Evolutionary conservation across 176 grass and related monocot species (phyloP).

Genomic region (Alloteropsis semialata): DNA sequence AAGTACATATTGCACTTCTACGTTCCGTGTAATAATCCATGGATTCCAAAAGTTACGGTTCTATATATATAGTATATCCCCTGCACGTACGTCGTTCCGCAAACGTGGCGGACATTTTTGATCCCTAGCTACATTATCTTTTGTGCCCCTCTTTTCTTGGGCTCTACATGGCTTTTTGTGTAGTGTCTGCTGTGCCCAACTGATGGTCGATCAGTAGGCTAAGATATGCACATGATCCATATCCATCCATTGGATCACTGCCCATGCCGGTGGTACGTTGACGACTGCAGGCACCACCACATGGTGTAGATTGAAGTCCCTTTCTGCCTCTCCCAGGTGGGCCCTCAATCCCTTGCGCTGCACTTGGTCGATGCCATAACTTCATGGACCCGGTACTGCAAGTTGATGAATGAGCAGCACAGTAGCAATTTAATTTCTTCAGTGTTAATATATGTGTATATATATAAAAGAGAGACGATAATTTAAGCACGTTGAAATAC

Average conservation of each 20-base stretch:
- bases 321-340: constrained; percentile 34
- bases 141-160: background rate
- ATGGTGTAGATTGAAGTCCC: constrained; percentile 34
- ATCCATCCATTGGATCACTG: constrained; percentile 26
- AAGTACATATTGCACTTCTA: background rate
- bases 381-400: background rate
- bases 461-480: background rate
- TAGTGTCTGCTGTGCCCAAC: background rate
- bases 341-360: constrained; percentile 1
- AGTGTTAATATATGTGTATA: background rate
- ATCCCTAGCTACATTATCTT: background rate
- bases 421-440: background rate
- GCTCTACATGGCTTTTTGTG: background rate
- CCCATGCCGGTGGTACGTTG: constrained; percentile 27
- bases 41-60: background rate
- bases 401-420: background rate
- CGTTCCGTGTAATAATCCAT: background rate
- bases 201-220: background rate
- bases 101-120: background rate
- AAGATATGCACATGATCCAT: constrained; percentile 9
- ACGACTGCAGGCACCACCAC: background rate
- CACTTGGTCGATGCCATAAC: constrained; percentile 25
- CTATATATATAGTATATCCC: background rate
- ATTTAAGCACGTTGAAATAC: background rate
- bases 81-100: background rate